Evolutionary conservation across 2,329 filamentous ascomycete genomes (phyloP), one percentile per base, ranked within the genome.

Genomic region (Setomelanomma holmii): DNA sequence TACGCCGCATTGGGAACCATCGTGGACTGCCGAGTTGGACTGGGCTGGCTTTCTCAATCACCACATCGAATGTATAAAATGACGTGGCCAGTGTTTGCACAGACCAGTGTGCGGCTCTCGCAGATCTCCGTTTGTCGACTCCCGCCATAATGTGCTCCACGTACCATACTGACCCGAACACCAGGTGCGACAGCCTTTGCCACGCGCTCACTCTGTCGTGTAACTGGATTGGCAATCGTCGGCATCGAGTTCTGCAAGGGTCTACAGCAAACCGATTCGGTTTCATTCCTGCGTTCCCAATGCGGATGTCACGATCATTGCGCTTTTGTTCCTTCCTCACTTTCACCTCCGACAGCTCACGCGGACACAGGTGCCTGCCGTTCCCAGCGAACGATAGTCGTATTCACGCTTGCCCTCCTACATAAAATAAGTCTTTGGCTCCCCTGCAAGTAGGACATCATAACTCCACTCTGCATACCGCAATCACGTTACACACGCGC

Each of bases 281-380:
- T 24, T 23, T 41, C 39, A 41, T 41, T 27, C 21, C 20, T 16
- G 17, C 12, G 12, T 5, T n/a, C 39, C 39, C 39, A 27, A 41
- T 41, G 20, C 39, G 39, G 39, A 8, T 7, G 11, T 12, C 10
- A 41, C 38, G 16, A 7, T 14, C 34, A 36, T n/a, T n/a, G 16
- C 34, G 34, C 12, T 17, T 36, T 36, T 36, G 34, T 36, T 36
- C 34, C 34, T 14, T 16, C 34, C 6, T 36, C 8, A 35, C 45
- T 36, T 48, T 48, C 45, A 48, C 45, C 23, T 40, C 21, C 17
- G 4, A 35, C 16, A 49, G 48, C 55, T 51, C 48, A 55, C 41
- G 47, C 47, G 51, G 19, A 16, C 34, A 16, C 10, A 45, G 19
- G 45, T 19, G 36, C 40, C 34, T 55, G 51, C 40, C 44, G 48